These are phyloP conservation scores for Candida multigemmis DNA, from an alignment of 805 yeast genomes.

Conservation along the genomic window DNA sequence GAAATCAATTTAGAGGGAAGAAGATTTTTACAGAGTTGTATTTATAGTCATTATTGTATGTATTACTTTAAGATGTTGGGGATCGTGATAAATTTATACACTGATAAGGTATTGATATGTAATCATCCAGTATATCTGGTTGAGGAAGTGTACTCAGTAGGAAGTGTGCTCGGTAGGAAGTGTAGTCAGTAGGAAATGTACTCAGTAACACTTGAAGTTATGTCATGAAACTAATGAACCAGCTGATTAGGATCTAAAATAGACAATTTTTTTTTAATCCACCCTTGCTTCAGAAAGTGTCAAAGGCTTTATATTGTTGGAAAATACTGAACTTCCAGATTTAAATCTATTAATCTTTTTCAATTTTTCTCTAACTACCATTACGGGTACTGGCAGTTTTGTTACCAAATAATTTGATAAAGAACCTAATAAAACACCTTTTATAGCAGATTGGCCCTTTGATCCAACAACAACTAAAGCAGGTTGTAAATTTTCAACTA, in stretches of 20 bases:
- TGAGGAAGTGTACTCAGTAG: no score
- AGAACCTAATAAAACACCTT: slow-evolving; percentile 68
- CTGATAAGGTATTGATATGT: no score
- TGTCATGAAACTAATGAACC: no score
- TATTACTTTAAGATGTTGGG: no score
- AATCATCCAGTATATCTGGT: no score
- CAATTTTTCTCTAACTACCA: slow-evolving; percentile 69
- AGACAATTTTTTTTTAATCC: slow-evolving; percentile 17
- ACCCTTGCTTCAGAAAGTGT: slow-evolving; percentile 40
- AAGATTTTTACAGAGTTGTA: slow-evolving; percentile 47
- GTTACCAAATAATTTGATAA: slow-evolving; percentile 66
- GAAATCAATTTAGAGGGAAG: slow-evolving; percentile 31
- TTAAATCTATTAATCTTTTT: slow-evolving; percentile 57
- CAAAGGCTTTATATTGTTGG: slow-evolving; percentile 47
- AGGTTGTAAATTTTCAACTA: slow-evolving; percentile 64
- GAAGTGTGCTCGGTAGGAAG: no score
- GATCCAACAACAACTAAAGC: slow-evolving; percentile 71
- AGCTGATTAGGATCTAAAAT: no score
- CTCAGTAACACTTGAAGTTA: no score
- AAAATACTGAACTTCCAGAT: slow-evolving; percentile 38
- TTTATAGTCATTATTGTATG: no score
- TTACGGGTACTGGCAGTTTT: slow-evolving; percentile 64
- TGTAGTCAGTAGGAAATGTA: no score
- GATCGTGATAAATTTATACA: no score
- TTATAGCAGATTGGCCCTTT: slow-evolving; percentile 61